Conservation (phyloP, 1,284 basidiomycete species). For the Testicularia cyperi region DNA sequence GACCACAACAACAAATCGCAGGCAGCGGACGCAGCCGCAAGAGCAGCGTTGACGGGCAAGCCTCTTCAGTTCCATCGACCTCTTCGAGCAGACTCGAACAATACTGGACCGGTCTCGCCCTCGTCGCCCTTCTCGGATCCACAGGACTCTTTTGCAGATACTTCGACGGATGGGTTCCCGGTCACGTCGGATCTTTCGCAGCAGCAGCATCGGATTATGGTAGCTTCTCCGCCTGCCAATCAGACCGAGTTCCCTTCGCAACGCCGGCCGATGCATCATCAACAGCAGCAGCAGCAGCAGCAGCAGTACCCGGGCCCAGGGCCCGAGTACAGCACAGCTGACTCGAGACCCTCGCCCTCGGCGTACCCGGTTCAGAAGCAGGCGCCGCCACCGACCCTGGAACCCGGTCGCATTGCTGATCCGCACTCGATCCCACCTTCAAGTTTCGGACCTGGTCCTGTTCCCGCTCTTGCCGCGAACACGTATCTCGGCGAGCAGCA, state of each 20-base stretch:
- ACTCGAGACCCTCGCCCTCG: neutral
- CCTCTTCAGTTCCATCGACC: constrained; percentile 33
- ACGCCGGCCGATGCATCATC: no score
- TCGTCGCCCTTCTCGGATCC: constrained; percentile 21
- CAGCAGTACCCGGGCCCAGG: no score
- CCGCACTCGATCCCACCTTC: neutral
- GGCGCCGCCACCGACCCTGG: neutral
- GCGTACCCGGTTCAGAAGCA: no score
- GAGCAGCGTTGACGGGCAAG: neutral
- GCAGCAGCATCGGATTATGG: neutral
- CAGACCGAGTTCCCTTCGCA: no score
- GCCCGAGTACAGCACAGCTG: no score
- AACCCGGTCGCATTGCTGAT: neutral
- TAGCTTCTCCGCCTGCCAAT: no score
- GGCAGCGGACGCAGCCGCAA: neutral
- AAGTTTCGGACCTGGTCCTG: neutral
- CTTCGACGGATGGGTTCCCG: neutral
- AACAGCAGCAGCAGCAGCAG: no score
- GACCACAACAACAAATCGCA: no score
- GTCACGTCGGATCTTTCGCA: neutral
- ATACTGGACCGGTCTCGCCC: neutral
- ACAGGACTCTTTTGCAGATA: neutral
- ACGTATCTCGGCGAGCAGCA: no score
- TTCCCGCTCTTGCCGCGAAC: neutral
- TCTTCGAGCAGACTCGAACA: constrained; percentile 1